These are phyloP conservation scores for Globisporangium spiculum DNA, from an alignment of 352 stramenopile genomes.

Conservation along the genomic window DNA sequence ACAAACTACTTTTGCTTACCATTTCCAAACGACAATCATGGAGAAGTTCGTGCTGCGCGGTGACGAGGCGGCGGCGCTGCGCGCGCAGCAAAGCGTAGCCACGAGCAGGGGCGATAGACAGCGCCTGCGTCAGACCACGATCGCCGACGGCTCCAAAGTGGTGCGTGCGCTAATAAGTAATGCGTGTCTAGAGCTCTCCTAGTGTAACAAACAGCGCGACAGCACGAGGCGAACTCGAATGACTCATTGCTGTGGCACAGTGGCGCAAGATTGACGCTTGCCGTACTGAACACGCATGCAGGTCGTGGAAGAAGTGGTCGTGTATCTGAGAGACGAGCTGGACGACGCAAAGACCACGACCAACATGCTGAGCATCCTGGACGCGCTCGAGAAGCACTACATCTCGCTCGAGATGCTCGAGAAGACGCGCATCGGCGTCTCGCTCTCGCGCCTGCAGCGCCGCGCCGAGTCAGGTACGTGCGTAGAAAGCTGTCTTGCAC, in stretches of 20 bases:
- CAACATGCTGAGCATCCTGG: slow-evolving; percentile 49
- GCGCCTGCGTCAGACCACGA: slow-evolving; percentile 57
- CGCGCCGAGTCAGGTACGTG: slow-evolving; percentile 30
- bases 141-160: slow-evolving; percentile 68
- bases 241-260: no score
- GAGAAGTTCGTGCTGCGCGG: slow-evolving; percentile 63
- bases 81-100: slow-evolving; percentile 6
- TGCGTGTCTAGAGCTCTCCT: background rate
- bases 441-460: slow-evolving; percentile 35
- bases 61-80: slow-evolving; percentile 35
- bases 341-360: slow-evolving; percentile 44
- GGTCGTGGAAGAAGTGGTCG: slow-evolving; percentile 57
- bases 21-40: slow-evolving; percentile 30
- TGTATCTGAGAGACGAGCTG: slow-evolving; percentile 65
- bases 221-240: no score
- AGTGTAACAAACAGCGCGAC: background rate
- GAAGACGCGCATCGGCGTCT: slow-evolving; percentile 55
- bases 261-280: no score
- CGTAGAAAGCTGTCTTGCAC: background rate
- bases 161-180: slow-evolving; percentile 14
- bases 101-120: slow-evolving; percentile 18
- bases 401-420: slow-evolving; percentile 83
- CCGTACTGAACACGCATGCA: no score
- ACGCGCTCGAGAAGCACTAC: slow-evolving; percentile 61
- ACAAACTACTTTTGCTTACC: no score